Base-by-base conservation (phyloP, 495 filamentous ascomycete genomes). In the Lindgomyces ingoldianus region DNA sequence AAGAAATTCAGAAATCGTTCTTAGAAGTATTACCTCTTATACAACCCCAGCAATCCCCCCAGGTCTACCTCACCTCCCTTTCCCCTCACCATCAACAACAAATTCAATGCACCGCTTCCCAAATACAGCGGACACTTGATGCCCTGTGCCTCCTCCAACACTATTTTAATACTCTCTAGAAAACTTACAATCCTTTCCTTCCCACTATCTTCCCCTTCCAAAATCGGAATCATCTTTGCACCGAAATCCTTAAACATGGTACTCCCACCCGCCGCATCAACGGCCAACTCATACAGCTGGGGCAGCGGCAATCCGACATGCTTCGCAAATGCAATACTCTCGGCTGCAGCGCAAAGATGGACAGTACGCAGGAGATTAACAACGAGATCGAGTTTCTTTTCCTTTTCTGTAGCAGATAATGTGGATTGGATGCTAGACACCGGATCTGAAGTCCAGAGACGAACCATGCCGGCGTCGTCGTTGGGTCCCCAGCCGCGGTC, bases 391-490 rank as follows among this genome's bases (percentile, higher is more conserved):
- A 83, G 70, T 29, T 73, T 71, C 2, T 72, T 60, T n/a, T 71
- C 57, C 22, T 78, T 74, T 21, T 74, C 73, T 25, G 73, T 70
- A 4, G 42, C 60, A 1, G 74, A 70, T 26, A 72, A 63, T 2
- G 65, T 69, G 10, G 57, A 66, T 22, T 72, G 53, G 9, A 74
- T 78, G 65, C 62, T 78, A 33, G 36, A 73, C 62, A 77, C 80
- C n/a, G 70, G 78, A 55, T 74, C 73, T 52, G 76, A 42, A 65
- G 73, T 78, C 57, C 83, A 93, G 64, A 91, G 74, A 62, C 85
- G 79, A 30, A 89, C 80, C 58, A 91, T 79, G n/a, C 81, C 81
- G 39, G 88, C 85, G 67, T 92, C 89, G 65, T 92, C 89, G 48
- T 88, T 81, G 2, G 80, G 70, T 0, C 84, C 86, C 68, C 81